Base-by-base conservation (phyloP, 208 protist genomes). In the Wallacemonas sp. region DNA sequence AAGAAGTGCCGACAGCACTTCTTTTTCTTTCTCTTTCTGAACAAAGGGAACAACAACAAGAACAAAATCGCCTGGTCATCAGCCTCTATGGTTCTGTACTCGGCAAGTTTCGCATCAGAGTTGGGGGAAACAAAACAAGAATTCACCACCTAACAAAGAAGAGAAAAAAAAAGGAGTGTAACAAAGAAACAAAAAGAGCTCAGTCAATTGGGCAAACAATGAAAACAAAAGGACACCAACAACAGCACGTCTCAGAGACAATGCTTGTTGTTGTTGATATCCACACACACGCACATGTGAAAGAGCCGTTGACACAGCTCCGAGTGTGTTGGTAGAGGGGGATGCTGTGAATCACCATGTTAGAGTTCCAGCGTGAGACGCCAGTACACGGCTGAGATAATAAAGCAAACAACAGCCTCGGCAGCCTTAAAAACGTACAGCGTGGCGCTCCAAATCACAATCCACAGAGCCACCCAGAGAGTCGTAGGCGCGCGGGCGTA, bases 401-500 rank as follows among this genome's bases (percentile, higher is more conserved):
- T n/a, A 58, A 75, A 80, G 41, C 68, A 45, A 2, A 80, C 21
- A 1, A 59, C 65, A 19, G 66, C 60, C 62, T 70, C 66, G 1
- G 66, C 21, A 15, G 64, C 26, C 53, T 65, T 58, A n/a, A 63
- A 66, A 34, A 65, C 36, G 38, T 60, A 74, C 31, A 78, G 42
- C 4, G 77, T 42, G 27, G 53, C 59, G 19, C 31, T 59, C 80
- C 80, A 87, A 4, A 82, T 47, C 27, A 59, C 38, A 1, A 66
- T 26, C 62, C 66, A 77, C 46, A 67, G 19, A 42, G 67, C 34
- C 36, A 75, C 60, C 81, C 81, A 88, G 27, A 81, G 33, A 22
- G 17, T 27, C n/a, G 68, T 44, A 30, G 47, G 34, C 8, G 61
- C 11, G 47, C 73, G 71, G 11, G 34, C 54, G 51, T 79, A 79